Conservation (phyloP, 73 alveolate species). For the Loxodes magnus region DNA sequence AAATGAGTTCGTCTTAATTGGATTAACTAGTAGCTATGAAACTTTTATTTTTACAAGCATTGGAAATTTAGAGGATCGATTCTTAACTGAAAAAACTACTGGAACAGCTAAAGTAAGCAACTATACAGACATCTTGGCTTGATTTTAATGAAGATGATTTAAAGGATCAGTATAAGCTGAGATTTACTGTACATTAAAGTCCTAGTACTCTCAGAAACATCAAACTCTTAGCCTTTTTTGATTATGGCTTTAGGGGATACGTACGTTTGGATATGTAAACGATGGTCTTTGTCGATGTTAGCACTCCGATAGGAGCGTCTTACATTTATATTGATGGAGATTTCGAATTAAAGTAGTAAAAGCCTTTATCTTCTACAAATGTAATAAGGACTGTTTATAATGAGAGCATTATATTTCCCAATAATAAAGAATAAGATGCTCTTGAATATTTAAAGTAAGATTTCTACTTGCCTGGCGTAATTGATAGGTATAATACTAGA, state of each 20-base stretch:
- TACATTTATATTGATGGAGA: neutral
- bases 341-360: neutral
- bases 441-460: no score
- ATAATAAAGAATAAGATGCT: neutral
- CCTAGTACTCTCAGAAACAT: neutral
- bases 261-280: neutral
- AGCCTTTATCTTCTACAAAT: neutral
- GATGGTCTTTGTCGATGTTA: constrained; percentile 2
- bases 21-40: neutral
- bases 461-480: neutral
- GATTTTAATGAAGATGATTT: neutral
- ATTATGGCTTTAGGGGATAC: neutral
- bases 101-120: neutral
- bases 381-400: neutral
- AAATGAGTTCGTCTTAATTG: neutral
- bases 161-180: neutral
- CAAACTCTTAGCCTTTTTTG: constrained; percentile 3
- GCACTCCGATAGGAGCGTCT: constrained; percentile 6
- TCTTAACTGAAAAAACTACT: no score
- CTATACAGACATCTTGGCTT: neutral
- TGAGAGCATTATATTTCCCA: neutral
- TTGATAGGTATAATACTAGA: neutral
- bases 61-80: neutral
- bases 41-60: neutral
- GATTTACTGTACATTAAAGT: neutral